phyloP scores from a whole-genome alignment of 352 stramenopile species.

The Pythium folliculosum region DNA sequence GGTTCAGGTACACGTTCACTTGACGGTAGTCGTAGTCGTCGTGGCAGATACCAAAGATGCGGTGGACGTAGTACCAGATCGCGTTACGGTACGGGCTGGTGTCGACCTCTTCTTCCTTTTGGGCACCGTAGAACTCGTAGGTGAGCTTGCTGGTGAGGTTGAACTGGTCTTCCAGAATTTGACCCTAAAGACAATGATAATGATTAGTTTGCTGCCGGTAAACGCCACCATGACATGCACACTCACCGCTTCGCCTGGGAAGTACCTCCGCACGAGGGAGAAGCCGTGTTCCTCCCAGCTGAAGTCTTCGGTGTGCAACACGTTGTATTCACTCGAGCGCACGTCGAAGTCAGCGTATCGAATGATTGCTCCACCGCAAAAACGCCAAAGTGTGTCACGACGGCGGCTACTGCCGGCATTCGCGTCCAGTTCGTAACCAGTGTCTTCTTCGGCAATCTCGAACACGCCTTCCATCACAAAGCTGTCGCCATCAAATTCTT shows the following conservation, averaged over 20 bases:
- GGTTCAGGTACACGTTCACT: slow-evolving; percentile 82
- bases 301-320: slow-evolving; percentile 88
- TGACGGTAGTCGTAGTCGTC: slow-evolving; percentile 88
- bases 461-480: slow-evolving; percentile 55
- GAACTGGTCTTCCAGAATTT: slow-evolving; percentile 87
- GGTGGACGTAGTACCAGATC: slow-evolving; percentile 89
- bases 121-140: slow-evolving; percentile 71
- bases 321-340: slow-evolving; percentile 70
- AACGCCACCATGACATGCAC: too few relatives aligned
- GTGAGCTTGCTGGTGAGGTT: slow-evolving; percentile 87
- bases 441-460: slow-evolving; percentile 31
- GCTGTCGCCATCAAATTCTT: slow-evolving; percentile 42
- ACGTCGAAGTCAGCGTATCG: slow-evolving; percentile 88
- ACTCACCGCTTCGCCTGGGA: slow-evolving; percentile 58
- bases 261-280: slow-evolving; percentile 84
- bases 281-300: slow-evolving; percentile 90
- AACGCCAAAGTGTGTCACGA: slow-evolving; percentile 77
- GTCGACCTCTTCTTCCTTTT: slow-evolving; percentile 68
- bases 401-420: slow-evolving; percentile 27
- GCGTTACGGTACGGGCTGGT: slow-evolving; percentile 81
- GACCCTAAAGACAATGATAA: slow-evolving; percentile 29
- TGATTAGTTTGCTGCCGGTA: too few relatives aligned
- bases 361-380: slow-evolving; percentile 79
- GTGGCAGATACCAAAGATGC: slow-evolving; percentile 88
- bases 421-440: background rate